phyloP scores from a whole-genome alignment of 495 filamentous ascomycete species.

The Hypomontagnella submonticulosa region DNA sequence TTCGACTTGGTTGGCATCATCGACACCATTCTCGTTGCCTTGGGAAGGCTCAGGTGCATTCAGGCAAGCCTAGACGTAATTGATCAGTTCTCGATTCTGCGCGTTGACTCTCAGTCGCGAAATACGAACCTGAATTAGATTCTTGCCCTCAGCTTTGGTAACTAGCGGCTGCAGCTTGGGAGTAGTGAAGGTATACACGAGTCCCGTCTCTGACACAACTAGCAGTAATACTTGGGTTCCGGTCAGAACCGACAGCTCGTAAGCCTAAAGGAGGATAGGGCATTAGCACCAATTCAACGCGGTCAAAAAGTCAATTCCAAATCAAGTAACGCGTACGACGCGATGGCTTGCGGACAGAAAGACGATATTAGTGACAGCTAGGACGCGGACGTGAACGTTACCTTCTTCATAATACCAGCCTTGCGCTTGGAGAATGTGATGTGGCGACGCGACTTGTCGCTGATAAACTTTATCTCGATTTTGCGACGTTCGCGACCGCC shows the following conservation, averaged over 20 bases:
- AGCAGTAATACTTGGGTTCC: slow-evolving; percentile 97
- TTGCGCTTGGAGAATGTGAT: slow-evolving; percentile 99
- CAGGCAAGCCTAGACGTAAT: slow-evolving; percentile 79
- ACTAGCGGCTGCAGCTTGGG: slow-evolving; percentile 99
- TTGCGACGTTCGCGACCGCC: slow-evolving; percentile 97
- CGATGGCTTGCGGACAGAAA: slow-evolving; percentile 25
- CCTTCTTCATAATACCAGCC: slow-evolving; percentile 99
- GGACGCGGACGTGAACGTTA: slow-evolving; percentile 55
- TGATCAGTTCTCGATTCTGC: slow-evolving; percentile 20
- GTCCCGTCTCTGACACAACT: slow-evolving; percentile 97
- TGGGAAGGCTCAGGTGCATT: slow-evolving; percentile 96
- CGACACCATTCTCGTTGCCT: slow-evolving; percentile 88
- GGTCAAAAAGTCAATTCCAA: slow-evolving; percentile 19
- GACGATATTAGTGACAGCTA: slow-evolving; percentile 15
- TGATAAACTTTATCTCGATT: slow-evolving; percentile 99
- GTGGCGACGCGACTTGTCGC: slow-evolving; percentile 99
- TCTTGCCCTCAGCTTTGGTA: slow-evolving; percentile 99
- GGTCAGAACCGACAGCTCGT: slow-evolving; percentile 96
- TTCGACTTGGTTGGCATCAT: slow-evolving; percentile 70
- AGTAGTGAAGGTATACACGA: slow-evolving; percentile 99
- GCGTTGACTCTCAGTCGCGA: slow-evolving; percentile 18
- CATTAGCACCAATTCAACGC: slow-evolving; percentile 31
- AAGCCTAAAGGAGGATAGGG: slow-evolving; percentile 71
- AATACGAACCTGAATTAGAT: slow-evolving; percentile 90
- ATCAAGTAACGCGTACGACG: slow-evolving; percentile 43